phyloP scores from a whole-genome alignment of 2,329 filamentous ascomycete species.

The Clarireedia hainanense region DNA sequence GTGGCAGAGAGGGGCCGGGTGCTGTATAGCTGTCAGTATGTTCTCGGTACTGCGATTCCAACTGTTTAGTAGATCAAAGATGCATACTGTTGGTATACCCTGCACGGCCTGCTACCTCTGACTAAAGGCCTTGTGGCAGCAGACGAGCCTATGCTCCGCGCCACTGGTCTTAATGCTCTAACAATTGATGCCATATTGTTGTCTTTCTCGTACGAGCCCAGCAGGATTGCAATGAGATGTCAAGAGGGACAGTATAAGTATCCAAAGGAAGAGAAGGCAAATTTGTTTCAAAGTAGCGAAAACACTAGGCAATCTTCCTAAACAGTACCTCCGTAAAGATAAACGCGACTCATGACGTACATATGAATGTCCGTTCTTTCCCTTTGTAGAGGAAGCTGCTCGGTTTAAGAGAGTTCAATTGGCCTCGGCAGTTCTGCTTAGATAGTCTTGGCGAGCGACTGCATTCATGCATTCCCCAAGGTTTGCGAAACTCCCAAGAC shows the following conservation, averaged over 20 bases:
- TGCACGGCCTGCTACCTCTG: constrained; percentile 31
- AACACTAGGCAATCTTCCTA: neutral
- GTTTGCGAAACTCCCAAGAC: neutral
- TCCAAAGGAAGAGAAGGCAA: neutral
- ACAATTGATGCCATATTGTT: constrained; percentile 40
- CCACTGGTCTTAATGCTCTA: constrained; percentile 38
- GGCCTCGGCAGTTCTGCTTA: constrained; percentile 4
- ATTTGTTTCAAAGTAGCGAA: neutral
- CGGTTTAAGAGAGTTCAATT: constrained; percentile 3
- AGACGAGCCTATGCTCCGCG: constrained; percentile 32
- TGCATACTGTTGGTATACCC: constrained; percentile 35
- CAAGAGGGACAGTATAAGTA: too few relatives aligned
- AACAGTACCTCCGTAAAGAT: neutral
- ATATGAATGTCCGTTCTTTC: neutral
- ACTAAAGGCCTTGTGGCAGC: constrained; percentile 28
- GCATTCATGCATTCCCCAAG: neutral
- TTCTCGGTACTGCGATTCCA: neutral
- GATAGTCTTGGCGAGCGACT: neutral
- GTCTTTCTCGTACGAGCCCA: too few relatives aligned
- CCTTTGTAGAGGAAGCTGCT: neutral
- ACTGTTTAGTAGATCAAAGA: neutral
- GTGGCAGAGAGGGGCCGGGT: constrained; percentile 54
- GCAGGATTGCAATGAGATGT: too few relatives aligned
- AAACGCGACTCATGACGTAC: neutral
- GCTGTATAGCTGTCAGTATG: constrained; percentile 23